Evolutionary conservation across 1,284 basidiomycete genomes (phyloP).

Genomic region (Fomitopsis palustris): DNA sequence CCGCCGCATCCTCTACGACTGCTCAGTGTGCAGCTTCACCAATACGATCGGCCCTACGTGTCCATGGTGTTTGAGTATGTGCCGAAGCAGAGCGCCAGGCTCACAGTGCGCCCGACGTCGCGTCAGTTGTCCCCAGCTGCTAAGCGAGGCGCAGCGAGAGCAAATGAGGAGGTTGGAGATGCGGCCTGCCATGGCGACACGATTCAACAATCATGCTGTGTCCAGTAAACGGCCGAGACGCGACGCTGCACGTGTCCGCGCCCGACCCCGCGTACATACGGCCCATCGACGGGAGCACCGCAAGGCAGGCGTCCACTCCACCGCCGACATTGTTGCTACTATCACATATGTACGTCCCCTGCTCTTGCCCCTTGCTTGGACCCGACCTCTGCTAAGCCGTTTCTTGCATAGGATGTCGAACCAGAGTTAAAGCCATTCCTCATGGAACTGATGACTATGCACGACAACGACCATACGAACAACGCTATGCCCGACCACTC

Average conservation of each 20-base stretch:
- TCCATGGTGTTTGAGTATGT: conserved; percentile 53
- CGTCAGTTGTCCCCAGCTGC: conserved; percentile 36
- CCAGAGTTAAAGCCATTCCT: conserved; percentile 16
- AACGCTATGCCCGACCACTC: background rate
- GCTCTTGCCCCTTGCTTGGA: background rate
- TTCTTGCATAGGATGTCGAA: conserved; percentile 10
- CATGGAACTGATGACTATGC: conserved; percentile 14
- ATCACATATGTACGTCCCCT: conserved; percentile 26
- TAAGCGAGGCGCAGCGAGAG: conserved; percentile 28
- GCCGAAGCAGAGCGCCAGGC: conserved; percentile 30
- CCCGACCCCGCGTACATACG: conserved; percentile 6
- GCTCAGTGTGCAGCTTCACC: conserved; percentile 45
- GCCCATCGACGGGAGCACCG: conserved; percentile 20
- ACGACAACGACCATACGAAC: conserved; percentile 10
- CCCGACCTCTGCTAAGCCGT: background rate
- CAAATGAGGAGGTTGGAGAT: conserved; percentile 23
- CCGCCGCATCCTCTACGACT: conserved; percentile 46
- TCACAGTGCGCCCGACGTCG: conserved; percentile 16
- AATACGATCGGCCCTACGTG: conserved; percentile 51
- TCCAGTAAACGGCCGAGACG: background rate
- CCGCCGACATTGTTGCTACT: conserved; percentile 25
- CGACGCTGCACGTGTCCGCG: background rate
- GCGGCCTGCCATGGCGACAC: conserved; percentile 1
- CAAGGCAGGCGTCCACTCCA: conserved; percentile 23
- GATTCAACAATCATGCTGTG: background rate